Percentiles rank a stretch among this genome's conserved stretches.
phyloP scores from a whole-genome alignment of 2,329 filamentous ascomycete genomes.

The Emergomyces pasteurianus region DNA sequence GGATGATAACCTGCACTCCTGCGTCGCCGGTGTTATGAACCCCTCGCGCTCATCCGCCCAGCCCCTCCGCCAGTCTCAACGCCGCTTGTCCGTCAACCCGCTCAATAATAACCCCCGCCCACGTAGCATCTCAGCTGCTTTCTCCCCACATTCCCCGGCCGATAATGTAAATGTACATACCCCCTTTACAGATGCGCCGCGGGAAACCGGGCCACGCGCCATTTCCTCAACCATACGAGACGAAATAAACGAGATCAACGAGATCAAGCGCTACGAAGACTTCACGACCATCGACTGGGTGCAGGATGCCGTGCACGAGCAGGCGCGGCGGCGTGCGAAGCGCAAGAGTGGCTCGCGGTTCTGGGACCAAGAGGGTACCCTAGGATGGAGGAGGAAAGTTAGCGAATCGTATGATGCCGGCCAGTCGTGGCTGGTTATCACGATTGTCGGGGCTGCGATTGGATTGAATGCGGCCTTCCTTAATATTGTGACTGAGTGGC shows the following conservation, averaged over 20 bases:
- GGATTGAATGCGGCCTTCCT: conserved; percentile 85
- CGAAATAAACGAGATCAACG: conserved; percentile 64
- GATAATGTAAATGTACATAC: conserved; percentile 48
- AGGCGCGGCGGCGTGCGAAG: conserved; percentile 64
- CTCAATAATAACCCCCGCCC: neutral
- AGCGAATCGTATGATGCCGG: conserved; percentile 88
- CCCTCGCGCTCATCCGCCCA: conserved; percentile 24
- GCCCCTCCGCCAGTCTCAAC: conserved; percentile 23
- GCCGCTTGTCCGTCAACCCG: conserved; percentile 17
- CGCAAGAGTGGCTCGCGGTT: conserved; percentile 60
- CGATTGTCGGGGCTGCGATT: conserved; percentile 79
- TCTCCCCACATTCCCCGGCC: conserved; percentile 37
- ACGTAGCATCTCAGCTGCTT: conserved; percentile 41
- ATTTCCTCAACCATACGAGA: conserved; percentile 61
- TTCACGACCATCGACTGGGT: conserved; percentile 98
- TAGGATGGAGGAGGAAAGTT: conserved; percentile 70
- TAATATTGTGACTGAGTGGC: conserved; percentile 94
- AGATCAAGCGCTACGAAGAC: conserved; percentile 98
- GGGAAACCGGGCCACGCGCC: conserved; percentile 42
- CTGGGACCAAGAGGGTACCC: conserved; percentile 55
- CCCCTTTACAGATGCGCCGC: conserved; percentile 50
- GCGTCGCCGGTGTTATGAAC: conserved; percentile 29
- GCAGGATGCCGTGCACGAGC: conserved; percentile 87
- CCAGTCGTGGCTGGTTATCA: conserved; percentile 96
- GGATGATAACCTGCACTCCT: conserved; percentile 7